Evolutionary conservation across 139 green algal species (phyloP).

Genomic region (Coelastrella sp.): DNA sequence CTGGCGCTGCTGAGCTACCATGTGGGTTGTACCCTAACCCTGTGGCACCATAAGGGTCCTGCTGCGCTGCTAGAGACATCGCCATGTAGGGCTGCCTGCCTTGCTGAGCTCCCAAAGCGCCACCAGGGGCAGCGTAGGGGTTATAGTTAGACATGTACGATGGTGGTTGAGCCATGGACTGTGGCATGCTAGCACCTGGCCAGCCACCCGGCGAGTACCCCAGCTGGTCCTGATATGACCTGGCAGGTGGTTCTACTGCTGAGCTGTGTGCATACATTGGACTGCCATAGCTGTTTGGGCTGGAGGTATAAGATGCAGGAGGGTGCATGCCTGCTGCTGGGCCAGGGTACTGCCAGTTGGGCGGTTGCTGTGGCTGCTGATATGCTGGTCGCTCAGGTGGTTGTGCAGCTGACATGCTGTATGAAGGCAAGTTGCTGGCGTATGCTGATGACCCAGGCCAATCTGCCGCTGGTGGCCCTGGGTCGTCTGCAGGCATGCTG

Average conservation of each 20-base stretch:
- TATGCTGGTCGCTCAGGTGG: not conserved
- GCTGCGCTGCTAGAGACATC: not conserved
- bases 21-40: not conserved
- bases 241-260: not conserved
- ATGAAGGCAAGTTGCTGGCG: not conserved
- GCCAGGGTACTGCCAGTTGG: not conserved
- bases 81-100: not conserved
- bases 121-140: not conserved
- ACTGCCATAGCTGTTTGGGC: not conserved
- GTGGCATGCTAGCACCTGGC: not conserved
- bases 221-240: not conserved
- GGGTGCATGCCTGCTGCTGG: not conserved
- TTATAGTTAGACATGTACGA: not conserved
- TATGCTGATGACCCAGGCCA: not conserved
- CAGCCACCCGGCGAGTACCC: not conserved
- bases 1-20: not conserved
- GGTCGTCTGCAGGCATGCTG: not conserved
- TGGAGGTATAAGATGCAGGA: not conserved
- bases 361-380: not conserved
- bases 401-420: not conserved
- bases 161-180: not conserved
- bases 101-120: not conserved
- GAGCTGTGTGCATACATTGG: not conserved
- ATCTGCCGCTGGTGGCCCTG: not conserved
- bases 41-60: not conserved